Conservation (phyloP, 345 rosid species). For the Microthlaspi erraticum region DNA sequence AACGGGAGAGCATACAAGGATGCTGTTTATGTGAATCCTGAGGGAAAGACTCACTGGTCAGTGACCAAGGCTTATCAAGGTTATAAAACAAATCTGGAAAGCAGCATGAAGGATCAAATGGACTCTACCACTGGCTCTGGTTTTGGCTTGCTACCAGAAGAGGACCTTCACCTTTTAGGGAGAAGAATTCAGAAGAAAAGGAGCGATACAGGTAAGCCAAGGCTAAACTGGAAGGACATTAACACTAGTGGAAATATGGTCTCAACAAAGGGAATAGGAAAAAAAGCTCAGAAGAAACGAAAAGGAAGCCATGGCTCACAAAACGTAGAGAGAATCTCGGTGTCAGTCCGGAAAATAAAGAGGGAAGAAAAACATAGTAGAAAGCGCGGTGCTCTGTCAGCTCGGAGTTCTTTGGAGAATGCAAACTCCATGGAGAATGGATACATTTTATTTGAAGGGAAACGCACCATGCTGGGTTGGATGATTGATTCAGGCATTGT, state of each 20-base stretch:
- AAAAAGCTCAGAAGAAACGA: slow-evolving; percentile 43
- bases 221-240: slow-evolving; percentile 42
- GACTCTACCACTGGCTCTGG: slow-evolving; percentile 54
- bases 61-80: slow-evolving; percentile 79
- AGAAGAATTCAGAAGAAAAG: slow-evolving; percentile 56
- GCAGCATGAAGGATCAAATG: slow-evolving; percentile 43
- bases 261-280: slow-evolving; percentile 41
- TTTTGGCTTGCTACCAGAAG: slow-evolving; percentile 70
- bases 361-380: slow-evolving; percentile 58
- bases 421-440: slow-evolving; percentile 52
- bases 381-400: slow-evolving; percentile 66
- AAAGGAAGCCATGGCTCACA: slow-evolving; percentile 36
- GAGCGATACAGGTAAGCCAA: slow-evolving; percentile 56
- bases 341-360: slow-evolving; percentile 50
- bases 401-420: slow-evolving; percentile 63
- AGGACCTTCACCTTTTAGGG: slow-evolving; percentile 63
- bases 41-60: slow-evolving; percentile 96
- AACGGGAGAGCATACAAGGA: slow-evolving; percentile 60
- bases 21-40: slow-evolving; percentile 93
- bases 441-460: slow-evolving; percentile 72
- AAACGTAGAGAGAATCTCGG: slow-evolving; percentile 17
- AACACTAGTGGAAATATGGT: slow-evolving; percentile 40
- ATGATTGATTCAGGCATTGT: slow-evolving; percentile 76
- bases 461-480: slow-evolving; percentile 82
- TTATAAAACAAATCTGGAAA: slow-evolving; percentile 62